phyloP scores from a whole-genome alignment of 2,329 filamentous ascomycete genomes.

The Aspergillus unguis region DNA sequence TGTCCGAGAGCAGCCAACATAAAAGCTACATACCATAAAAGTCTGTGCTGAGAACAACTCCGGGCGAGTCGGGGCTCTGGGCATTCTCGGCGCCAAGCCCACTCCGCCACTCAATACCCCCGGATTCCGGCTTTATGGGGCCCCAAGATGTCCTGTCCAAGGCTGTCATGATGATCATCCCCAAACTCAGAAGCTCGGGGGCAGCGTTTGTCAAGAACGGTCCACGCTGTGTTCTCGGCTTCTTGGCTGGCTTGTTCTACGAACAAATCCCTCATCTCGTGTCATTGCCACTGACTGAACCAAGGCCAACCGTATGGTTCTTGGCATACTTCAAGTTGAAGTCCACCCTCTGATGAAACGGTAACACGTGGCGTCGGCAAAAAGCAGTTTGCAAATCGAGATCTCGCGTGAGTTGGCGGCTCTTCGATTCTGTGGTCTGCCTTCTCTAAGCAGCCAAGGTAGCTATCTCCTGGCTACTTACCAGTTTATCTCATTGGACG shows the following conservation, averaged over 20 bases:
- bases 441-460: neutral
- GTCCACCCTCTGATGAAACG: too few relatives aligned
- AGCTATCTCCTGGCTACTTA: neutral
- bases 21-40: too few relatives aligned
- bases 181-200: neutral
- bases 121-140: neutral
- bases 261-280: too few relatives aligned
- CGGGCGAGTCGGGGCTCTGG: neutral
- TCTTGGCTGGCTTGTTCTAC: neutral
- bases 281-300: too few relatives aligned
- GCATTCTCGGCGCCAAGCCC: slow-evolving; percentile 3
- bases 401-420: too few relatives aligned
- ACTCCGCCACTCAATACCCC: slow-evolving; percentile 2
- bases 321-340: too few relatives aligned
- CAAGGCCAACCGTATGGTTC: too few relatives aligned
- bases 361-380: too few relatives aligned
- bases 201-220: neutral
- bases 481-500: neutral
- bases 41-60: neutral
- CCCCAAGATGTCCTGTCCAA: neutral
- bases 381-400: too few relatives aligned
- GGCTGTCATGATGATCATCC: neutral
- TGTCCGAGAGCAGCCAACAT: too few relatives aligned
- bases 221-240: neutral
- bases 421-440: too few relatives aligned